Evolutionary conservation across 208 protist genomes (phyloP).

Genomic region (Angomonas deanei): DNA sequence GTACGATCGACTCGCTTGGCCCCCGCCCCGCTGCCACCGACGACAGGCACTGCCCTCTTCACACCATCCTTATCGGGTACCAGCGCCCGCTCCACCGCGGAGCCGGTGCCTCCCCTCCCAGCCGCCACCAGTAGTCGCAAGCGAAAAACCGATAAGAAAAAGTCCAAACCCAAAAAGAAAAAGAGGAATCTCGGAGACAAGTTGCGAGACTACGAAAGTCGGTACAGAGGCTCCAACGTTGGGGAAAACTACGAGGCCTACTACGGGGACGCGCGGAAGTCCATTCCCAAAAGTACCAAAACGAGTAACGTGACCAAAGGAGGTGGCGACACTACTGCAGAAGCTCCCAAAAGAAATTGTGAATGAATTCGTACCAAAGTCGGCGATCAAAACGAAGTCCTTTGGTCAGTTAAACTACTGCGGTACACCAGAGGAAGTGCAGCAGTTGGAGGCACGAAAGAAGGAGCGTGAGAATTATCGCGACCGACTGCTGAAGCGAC

Average conservation of each 20-base stretch:
- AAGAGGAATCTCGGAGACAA: constrained; percentile 21
- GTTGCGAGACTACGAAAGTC: constrained; percentile 49
- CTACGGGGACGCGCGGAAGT: constrained; percentile 28
- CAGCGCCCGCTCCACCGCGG: not conserved
- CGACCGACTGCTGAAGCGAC: constrained; percentile 20
- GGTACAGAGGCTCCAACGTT: constrained; percentile 26
- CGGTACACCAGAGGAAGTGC: constrained; percentile 18
- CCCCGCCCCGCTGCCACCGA: not conserved
- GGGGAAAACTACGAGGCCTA: constrained; percentile 64
- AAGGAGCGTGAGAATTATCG: constrained; percentile 17
- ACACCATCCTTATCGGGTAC: not conserved
- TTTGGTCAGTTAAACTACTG: constrained; percentile 33
- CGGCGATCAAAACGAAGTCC: not conserved
- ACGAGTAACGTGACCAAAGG: constrained; percentile 9
- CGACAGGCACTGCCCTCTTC: too few species aligned
- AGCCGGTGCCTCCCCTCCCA: not conserved
- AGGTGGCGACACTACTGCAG: constrained; percentile 13
- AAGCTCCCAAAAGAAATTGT: constrained; percentile 11
- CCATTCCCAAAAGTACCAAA: not conserved
- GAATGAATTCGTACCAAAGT: constrained; percentile 12
- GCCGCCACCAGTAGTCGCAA: not conserved
- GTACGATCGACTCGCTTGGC: not conserved
- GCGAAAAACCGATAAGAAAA: not conserved
- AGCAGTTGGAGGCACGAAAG: constrained; percentile 18
- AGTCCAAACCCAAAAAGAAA: constrained; percentile 6